phyloP scores from a whole-genome alignment of 352 stramenopile species.

The Phytophthora fragariaefolia region DNA sequence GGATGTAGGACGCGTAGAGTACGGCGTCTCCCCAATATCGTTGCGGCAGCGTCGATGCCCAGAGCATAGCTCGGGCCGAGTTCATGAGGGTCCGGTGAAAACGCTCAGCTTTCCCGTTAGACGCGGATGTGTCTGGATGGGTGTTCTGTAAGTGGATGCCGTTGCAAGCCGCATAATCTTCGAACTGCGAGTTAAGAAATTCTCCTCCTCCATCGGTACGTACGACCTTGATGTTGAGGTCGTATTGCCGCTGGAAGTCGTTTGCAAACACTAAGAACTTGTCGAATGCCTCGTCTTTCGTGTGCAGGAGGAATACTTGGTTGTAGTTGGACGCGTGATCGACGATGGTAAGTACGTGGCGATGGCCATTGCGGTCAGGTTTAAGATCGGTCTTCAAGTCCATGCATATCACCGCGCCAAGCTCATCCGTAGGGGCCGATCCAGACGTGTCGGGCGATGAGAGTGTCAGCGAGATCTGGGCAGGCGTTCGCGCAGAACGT shows the following conservation, averaged over 20 bases:
- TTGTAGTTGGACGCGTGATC: conserved; percentile 27
- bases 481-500: conserved; percentile 15
- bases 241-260: conserved; percentile 16
- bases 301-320: conserved; percentile 8
- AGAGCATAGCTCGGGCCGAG: too few relatives aligned
- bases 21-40: too few relatives aligned
- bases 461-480: conserved; percentile 5
- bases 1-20: too few relatives aligned
- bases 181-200: background rate
- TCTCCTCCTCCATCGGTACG: background rate
- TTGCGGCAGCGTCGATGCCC: too few relatives aligned
- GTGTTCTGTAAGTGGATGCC: background rate
- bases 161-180: background rate
- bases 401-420: conserved; percentile 13
- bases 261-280: conserved; percentile 7
- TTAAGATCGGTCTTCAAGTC: conserved; percentile 13
- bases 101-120: background rate
- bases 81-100: background rate
- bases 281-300: conserved; percentile 12
- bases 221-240: conserved; percentile 3
- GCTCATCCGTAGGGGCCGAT: conserved; percentile 13
- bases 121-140: background rate
- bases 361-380: conserved; percentile 10
- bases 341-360: conserved; percentile 11
- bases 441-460: conserved; percentile 11